A percentile compares a stretch with the other conserved stretches of the same genome.
These are phyloP conservation scores for Pyrrhoderma lamaoense DNA, from an alignment of 1,284 basidiomycete species.

Conservation along the genomic window DNA sequence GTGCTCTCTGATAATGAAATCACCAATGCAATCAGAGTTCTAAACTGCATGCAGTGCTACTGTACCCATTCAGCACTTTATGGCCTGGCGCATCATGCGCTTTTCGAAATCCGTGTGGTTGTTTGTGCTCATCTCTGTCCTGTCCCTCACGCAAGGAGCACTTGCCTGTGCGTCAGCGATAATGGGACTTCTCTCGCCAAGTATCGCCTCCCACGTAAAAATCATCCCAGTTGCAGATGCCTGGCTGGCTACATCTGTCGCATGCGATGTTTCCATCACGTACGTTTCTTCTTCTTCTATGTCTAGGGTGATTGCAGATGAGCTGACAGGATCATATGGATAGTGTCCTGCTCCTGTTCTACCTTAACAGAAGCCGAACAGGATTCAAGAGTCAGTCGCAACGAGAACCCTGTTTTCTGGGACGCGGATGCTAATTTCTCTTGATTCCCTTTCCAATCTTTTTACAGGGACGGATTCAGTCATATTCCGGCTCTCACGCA, in stretches of 20 bases:
- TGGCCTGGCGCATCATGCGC: constrained; percentile 29
- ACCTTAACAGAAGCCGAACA: constrained; percentile 14
- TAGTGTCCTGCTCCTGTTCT: constrained; percentile 9
- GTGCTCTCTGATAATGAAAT: constrained; percentile 16
- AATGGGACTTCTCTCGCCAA: constrained; percentile 21
- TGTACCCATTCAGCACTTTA: constrained; percentile 30
- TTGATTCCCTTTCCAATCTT: background rate
- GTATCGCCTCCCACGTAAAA: constrained; percentile 18
- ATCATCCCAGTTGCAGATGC: constrained; percentile 20
- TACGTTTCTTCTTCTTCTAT: constrained; percentile 6
- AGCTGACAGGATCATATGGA: background rate
- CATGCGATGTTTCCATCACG: constrained; percentile 20
- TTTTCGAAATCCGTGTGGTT: constrained; percentile 25
- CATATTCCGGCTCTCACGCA: constrained; percentile 11
- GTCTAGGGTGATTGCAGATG: too few species aligned
- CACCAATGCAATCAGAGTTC: background rate
- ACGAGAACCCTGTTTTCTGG: background rate
- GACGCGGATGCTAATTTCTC: background rate
- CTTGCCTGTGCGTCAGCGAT: constrained; percentile 18
- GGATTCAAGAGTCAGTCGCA: constrained; percentile 15
- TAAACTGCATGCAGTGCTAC: constrained; percentile 25
- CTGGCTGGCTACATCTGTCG: constrained; percentile 20
- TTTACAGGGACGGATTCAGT: constrained; percentile 14
- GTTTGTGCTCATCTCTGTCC: constrained; percentile 22
- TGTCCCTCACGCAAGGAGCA: constrained; percentile 24